Evolutionary conservation across 2,329 filamentous ascomycete species (phyloP).

Genomic region (Thelonectria blattea): DNA sequence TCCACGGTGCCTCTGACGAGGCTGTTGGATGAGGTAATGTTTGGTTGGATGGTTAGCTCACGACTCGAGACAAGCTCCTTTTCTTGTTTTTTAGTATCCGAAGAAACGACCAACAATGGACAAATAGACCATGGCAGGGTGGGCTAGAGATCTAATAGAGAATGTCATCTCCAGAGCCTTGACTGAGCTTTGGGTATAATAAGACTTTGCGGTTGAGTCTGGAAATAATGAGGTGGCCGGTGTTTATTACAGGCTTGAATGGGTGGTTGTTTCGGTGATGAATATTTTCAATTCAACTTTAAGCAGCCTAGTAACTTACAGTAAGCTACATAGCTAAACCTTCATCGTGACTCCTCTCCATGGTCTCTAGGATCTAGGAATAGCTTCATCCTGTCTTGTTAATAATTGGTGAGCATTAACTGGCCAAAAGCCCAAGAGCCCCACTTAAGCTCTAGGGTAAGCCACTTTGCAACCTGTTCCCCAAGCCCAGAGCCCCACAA

Average conservation of each 20-base stretch:
- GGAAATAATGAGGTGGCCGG: no score
- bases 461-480: conserved; percentile 10
- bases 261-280: no score
- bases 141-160: not conserved
- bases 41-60: not conserved
- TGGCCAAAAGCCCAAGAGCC: not conserved
- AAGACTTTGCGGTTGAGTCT: not conserved
- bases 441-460: conserved; percentile 13
- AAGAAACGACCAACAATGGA: not conserved
- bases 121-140: not conserved
- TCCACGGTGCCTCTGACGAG: not conserved
- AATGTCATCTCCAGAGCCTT: not conserved
- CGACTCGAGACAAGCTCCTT: not conserved
- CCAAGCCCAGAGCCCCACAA: conserved; percentile 1
- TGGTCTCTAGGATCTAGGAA: not conserved
- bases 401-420: not conserved
- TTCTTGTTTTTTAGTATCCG: not conserved
- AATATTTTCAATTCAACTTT: no score
- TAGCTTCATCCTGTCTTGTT: not conserved
- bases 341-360: not conserved
- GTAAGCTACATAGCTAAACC: no score
- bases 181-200: not conserved
- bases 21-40: not conserved
- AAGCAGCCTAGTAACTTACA: no score
- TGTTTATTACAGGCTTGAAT: no score